These are phyloP conservation scores for Fusarium sp. DNA, from an alignment of 2,329 filamentous ascomycete species.

Conservation along the genomic window DNA sequence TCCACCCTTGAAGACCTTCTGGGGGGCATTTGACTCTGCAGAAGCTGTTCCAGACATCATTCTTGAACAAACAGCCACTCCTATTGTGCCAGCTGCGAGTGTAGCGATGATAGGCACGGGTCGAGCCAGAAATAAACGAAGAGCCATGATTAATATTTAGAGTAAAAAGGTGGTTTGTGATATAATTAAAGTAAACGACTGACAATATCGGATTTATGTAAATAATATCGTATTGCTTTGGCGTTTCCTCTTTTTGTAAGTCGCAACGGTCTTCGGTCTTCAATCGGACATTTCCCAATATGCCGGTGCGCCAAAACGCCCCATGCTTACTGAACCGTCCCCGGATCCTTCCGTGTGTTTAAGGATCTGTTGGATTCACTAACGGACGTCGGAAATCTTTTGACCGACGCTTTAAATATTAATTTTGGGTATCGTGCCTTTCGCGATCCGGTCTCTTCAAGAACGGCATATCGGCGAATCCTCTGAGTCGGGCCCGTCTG, in stretches of 20 bases:
- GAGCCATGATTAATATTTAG: constrained; percentile 25
- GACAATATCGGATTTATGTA: not conserved
- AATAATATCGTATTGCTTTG: not conserved
- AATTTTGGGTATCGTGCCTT: not conserved
- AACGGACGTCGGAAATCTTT: not conserved
- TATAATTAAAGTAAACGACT: accelerated
- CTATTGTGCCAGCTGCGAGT: constrained; percentile 39
- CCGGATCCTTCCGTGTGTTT: not conserved
- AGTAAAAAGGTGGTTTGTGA: not conserved
- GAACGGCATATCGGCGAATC: not conserved
- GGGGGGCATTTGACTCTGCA: constrained; percentile 33
- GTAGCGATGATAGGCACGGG: constrained; percentile 44
- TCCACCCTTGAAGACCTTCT: constrained; percentile 53
- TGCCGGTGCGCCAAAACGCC: constrained; percentile 15
- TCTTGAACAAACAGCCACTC: constrained; percentile 35
- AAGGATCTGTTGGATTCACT: not conserved
- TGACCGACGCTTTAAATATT: not conserved
- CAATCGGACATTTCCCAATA: constrained; percentile 20
- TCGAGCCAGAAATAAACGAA: constrained; percentile 28
- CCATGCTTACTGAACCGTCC: not conserved
- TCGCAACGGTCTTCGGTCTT: constrained; percentile 17
- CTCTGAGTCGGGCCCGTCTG: not conserved
- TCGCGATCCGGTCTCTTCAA: not conserved
- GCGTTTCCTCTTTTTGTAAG: not conserved
- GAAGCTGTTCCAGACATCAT: constrained; percentile 42